phyloP scores from a whole-genome alignment of 306 rosid genomes.

The Prinsepia uniflora region DNA sequence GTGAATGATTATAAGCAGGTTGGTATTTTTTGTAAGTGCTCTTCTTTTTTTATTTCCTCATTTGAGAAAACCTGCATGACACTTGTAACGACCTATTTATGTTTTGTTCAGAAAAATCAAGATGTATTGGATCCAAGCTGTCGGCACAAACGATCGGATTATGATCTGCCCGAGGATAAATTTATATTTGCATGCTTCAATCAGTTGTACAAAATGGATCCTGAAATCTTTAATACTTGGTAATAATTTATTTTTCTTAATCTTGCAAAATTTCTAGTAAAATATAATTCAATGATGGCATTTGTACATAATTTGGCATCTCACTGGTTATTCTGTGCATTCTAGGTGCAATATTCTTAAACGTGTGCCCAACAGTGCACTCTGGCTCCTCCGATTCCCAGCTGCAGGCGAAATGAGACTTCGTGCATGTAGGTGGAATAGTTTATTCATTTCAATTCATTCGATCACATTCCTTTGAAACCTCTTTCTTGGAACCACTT shows the following conservation, averaged over 20 bases:
- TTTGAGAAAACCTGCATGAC: background rate
- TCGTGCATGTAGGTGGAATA: slow-evolving; percentile 59
- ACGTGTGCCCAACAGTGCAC: slow-evolving; percentile 92
- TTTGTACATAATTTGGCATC: slow-evolving; percentile 1
- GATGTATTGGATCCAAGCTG: slow-evolving; percentile 81
- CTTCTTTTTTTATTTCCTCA: background rate
- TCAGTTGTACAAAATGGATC: slow-evolving; percentile 99
- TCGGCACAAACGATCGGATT: slow-evolving; percentile 78
- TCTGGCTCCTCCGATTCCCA: slow-evolving; percentile 97
- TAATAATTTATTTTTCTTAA: slow-evolving; percentile 34
- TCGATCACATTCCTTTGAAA: too few relatives aligned
- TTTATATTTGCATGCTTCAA: slow-evolving; percentile 95
- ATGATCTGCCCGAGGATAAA: slow-evolving; percentile 85
- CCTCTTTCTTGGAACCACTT: background rate
- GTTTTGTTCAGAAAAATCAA: slow-evolving; percentile 69
- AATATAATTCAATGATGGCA: background rate
- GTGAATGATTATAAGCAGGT: slow-evolving; percentile 99
- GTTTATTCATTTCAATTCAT: background rate
- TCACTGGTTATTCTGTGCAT: slow-evolving; percentile 15
- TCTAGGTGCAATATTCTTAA: slow-evolving; percentile 94
- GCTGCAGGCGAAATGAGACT: slow-evolving; percentile 97
- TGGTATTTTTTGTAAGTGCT: slow-evolving; percentile 15
- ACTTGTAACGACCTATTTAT: background rate
- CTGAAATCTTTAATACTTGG: slow-evolving; percentile 89
- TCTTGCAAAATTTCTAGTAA: background rate